A percentile compares a stretch with the other conserved stretches of the same genome.
Evolutionary conservation across 106 monocot species (phyloP).

Genomic region (Phalaenopsis equestris): DNA sequence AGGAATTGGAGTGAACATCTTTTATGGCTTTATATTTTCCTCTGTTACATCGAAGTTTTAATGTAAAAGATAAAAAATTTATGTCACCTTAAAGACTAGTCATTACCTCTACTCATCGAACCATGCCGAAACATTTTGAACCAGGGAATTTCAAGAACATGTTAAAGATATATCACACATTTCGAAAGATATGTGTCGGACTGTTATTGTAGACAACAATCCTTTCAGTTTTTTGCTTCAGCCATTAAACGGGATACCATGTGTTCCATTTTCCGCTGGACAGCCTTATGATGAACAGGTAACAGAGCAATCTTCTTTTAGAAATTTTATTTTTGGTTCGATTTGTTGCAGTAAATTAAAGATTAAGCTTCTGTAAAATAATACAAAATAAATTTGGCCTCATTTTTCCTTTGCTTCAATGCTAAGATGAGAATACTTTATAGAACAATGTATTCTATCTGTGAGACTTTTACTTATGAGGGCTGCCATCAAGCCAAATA

Average conservation of each 20-base stretch:
- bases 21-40: not conserved
- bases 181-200: constrained; percentile 33
- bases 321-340: not conserved
- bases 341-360: not conserved
- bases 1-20: not conserved
- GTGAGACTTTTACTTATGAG: too few species aligned
- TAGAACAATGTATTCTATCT: not conserved
- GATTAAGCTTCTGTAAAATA: not conserved
- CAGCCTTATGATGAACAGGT: constrained; percentile 77
- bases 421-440: not conserved
- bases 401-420: not conserved
- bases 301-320: not conserved
- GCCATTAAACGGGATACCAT: constrained; percentile 72
- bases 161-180: constrained; percentile 46
- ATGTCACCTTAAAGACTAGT: too few species aligned
- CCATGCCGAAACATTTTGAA: not conserved
- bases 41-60: not conserved
- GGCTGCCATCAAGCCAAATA: too few species aligned
- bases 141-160: constrained; percentile 43
- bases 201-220: constrained; percentile 64
- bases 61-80: not conserved
- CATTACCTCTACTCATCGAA: not conserved
- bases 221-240: constrained; percentile 77
- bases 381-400: too few species aligned
- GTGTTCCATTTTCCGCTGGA: constrained; percentile 61